Conservation (phyloP, 2,329 filamentous ascomycete genomes). For the Talaromyces amestolkiae region DNA sequence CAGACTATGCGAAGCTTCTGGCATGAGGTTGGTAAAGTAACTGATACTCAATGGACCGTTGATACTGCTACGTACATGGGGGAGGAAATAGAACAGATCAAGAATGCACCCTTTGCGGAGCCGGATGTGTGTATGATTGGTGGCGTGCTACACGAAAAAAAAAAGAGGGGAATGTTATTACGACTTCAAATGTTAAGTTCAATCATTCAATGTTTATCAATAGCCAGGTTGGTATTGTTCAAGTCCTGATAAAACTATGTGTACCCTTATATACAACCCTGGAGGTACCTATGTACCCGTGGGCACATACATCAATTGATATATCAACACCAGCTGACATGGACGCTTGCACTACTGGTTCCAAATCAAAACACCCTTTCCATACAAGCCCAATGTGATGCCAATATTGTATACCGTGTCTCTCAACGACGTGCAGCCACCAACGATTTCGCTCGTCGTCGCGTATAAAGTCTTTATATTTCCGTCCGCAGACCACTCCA, state of each 20-base stretch:
- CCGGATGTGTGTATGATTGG: slow-evolving; percentile 13
- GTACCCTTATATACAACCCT: not conserved
- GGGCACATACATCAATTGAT: not conserved
- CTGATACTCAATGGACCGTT: slow-evolving; percentile 22
- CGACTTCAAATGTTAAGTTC: too few species aligned
- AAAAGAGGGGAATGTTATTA: too few species aligned
- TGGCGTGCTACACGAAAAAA: slow-evolving; percentile 3
- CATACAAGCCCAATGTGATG: slow-evolving; percentile 21
- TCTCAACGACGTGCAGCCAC: slow-evolving; percentile 19
- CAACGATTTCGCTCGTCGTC: slow-evolving; percentile 6
- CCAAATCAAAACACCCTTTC: slow-evolving; percentile 22
- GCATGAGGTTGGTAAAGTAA: slow-evolving; percentile 19
- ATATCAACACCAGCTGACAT: not conserved
- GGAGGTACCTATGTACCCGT: too few species aligned
- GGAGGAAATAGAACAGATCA: slow-evolving; percentile 14
- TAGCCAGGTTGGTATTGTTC: too few species aligned
- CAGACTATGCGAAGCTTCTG: slow-evolving; percentile 22
- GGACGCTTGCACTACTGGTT: not conserved
- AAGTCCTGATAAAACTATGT: too few species aligned
- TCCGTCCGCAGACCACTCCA: not conserved
- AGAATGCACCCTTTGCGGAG: slow-evolving; percentile 11
- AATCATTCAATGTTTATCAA: too few species aligned
- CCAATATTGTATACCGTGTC: slow-evolving; percentile 20
- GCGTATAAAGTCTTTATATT: slow-evolving; percentile 1
- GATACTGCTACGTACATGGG: slow-evolving; percentile 20